Evolutionary conservation across 495 filamentous ascomycete species (phyloP).

Genomic region (Bacidia gigantensis): DNA sequence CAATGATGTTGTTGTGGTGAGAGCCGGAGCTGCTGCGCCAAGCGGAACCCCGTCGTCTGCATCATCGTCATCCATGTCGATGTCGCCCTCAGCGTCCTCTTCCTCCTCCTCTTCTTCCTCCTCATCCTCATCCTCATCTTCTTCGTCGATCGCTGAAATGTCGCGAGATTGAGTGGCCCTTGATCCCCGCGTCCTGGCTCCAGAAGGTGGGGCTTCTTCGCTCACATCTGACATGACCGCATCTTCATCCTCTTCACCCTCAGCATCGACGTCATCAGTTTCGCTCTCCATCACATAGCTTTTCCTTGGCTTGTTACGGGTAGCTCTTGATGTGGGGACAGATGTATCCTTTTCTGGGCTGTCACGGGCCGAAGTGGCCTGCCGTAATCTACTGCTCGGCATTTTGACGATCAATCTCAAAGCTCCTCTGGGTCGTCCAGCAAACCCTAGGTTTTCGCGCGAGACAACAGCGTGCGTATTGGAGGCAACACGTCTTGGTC

Average conservation of each 20-base stretch:
- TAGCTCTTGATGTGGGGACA: constrained; percentile 19
- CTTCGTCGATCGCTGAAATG: constrained; percentile 10
- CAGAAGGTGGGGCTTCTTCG: constrained; percentile 9
- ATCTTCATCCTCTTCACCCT: constrained; percentile 33
- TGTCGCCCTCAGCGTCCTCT: constrained; percentile 27
- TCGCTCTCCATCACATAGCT: constrained; percentile 54
- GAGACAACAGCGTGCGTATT: constrained; percentile 36
- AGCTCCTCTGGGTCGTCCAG: constrained; percentile 45
- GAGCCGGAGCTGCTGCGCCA: constrained; percentile 3
- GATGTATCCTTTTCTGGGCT: constrained; percentile 6
- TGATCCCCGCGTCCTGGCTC: not conserved
- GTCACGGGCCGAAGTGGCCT: constrained; percentile 43
- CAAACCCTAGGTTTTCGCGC: constrained; percentile 40
- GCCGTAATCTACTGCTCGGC: constrained; percentile 65
- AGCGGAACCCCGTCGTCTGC: constrained; percentile 33
- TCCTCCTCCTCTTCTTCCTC: constrained; percentile 21
- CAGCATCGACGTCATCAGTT: constrained; percentile 39
- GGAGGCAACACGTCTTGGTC: constrained; percentile 16
- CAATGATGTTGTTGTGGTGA: constrained; percentile 14
- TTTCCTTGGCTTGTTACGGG: constrained; percentile 51
- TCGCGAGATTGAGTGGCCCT: no score
- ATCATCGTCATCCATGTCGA: constrained; percentile 43
- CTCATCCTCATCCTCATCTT: constrained; percentile 28
- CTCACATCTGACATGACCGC: constrained; percentile 16
- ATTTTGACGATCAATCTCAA: constrained; percentile 76